These are phyloP conservation scores for Lecanicillium sp. DNA, from an alignment of 2,329 filamentous ascomycete species.

Conservation along the genomic window DNA sequence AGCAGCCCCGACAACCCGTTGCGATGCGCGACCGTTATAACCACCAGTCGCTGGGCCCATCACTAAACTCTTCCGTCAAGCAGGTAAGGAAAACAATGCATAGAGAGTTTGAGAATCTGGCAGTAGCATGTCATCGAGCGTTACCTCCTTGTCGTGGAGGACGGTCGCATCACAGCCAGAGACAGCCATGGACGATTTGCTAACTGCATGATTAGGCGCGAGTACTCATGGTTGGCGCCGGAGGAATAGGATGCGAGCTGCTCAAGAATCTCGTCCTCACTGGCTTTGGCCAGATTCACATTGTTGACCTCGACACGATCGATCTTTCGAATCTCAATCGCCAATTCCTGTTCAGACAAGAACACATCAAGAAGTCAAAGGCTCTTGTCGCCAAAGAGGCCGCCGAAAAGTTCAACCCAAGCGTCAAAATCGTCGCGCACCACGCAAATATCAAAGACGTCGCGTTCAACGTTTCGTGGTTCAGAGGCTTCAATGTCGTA, in stretches of 20 bases:
- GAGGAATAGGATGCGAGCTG: conserved; percentile 94
- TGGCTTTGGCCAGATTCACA: conserved; percentile 86
- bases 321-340: conserved; percentile 96
- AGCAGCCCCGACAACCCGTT: conserved; percentile 17
- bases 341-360: conserved; percentile 91
- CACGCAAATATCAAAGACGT: conserved; percentile 92
- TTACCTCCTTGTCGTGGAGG: too few relatives aligned
- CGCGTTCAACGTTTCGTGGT: conserved; percentile 84
- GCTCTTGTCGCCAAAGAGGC: conserved; percentile 90
- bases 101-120: background rate
- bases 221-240: conserved; percentile 90
- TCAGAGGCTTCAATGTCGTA: conserved; percentile 71
- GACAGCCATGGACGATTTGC: background rate
- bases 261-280: conserved; percentile 92
- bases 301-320: conserved; percentile 97
- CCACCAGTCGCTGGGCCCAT: conserved; percentile 58
- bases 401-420: conserved; percentile 82
- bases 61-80: conserved; percentile 59
- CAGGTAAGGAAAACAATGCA: conserved; percentile 42
- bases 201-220: conserved; percentile 55
- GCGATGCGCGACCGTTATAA: conserved; percentile 46
- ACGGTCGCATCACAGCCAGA: too few relatives aligned
- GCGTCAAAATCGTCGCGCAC: conserved; percentile 77
- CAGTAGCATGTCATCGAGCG: too few relatives aligned
- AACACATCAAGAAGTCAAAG: conserved; percentile 97